Conservation (phyloP, 169 alveolate species). For the Besnoitia besnoiti region DNA sequence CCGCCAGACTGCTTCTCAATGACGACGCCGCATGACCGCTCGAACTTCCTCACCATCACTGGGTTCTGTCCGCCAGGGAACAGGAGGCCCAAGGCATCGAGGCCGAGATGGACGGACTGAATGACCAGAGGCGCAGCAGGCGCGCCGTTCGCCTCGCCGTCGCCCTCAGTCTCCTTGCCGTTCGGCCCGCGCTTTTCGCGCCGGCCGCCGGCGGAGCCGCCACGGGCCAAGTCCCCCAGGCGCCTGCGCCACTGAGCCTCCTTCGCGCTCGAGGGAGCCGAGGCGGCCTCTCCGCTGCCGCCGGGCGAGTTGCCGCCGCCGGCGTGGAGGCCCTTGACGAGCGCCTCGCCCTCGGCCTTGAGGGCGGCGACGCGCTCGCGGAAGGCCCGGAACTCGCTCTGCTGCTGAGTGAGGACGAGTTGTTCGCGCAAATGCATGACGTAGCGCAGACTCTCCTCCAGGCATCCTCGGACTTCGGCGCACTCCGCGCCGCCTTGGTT, state of each 20-base stretch:
- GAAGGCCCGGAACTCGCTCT: slow-evolving; percentile 59
- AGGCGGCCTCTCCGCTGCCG: not conserved
- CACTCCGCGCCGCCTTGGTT: slow-evolving; percentile 47
- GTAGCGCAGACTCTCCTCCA: slow-evolving; percentile 65
- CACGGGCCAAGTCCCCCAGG: slow-evolving; percentile 19
- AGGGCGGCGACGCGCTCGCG: slow-evolving; percentile 50
- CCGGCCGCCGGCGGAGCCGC: not conserved
- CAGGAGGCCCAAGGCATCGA: slow-evolving; percentile 15
- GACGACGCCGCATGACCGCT: slow-evolving; percentile 48
- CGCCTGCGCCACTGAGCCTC: slow-evolving; percentile 46
- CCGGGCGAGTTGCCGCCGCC: not conserved
- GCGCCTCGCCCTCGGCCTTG: slow-evolving; percentile 31
- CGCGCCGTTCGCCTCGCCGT: not conserved
- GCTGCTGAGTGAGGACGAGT: slow-evolving; percentile 68
- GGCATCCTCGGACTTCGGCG: slow-evolving; percentile 2
- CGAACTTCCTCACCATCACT: slow-evolving; percentile 57
- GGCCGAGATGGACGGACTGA: not conserved
- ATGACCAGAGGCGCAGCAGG: not conserved
- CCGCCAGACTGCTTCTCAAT: slow-evolving; percentile 55
- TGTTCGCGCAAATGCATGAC: slow-evolving; percentile 60
- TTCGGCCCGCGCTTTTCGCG: not conserved
- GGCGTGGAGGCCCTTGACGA: not conserved
- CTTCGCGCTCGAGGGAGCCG: not conserved
- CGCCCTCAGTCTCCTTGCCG: not conserved
- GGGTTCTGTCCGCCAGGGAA: slow-evolving; percentile 23